Evolutionary conservation across 371 early-diverging fungal genomes (phyloP).

Genomic region (Nematocida sp.): DNA sequence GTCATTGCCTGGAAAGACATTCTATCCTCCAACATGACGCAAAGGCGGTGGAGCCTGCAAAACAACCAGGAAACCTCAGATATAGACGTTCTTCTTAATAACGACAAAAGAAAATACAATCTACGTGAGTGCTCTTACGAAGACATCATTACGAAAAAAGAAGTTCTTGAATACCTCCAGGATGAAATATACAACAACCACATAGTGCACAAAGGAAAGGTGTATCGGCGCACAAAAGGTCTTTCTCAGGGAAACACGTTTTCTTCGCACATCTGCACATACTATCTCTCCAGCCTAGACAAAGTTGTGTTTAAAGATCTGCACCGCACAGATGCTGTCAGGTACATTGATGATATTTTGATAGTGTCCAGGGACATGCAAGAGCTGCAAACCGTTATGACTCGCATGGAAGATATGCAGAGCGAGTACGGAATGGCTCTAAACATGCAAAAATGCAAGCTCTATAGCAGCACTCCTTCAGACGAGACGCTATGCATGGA

Average conservation of each 20-base stretch:
- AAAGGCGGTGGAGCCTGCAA: no score
- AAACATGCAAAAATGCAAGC: conserved; percentile 13
- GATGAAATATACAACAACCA: background rate
- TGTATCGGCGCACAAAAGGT: conserved; percentile 11
- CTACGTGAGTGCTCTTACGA: no score
- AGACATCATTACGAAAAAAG: no score
- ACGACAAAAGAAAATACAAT: no score
- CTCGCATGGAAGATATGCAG: background rate
- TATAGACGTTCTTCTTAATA: no score
- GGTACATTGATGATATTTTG: conserved; percentile 37
- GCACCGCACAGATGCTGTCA: background rate
- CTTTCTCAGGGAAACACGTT: conserved; percentile 27
- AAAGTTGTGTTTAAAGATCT: background rate
- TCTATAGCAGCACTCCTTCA: background rate
- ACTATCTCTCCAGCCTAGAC: conserved; percentile 8
- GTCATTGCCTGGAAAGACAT: no score
- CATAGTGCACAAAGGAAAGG: background rate
- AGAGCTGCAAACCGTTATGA: conserved; percentile 1
- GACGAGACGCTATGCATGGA: background rate
- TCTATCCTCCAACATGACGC: no score
- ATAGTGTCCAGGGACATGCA: conserved; percentile 24
- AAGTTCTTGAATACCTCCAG: background rate
- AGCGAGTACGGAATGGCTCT: background rate
- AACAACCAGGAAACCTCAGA: no score
- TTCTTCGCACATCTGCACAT: conserved; percentile 18